These are phyloP conservation scores for Backusella morwellensis DNA, from an alignment of 192 early-diverging fungal species.

Conservation along the genomic window DNA sequence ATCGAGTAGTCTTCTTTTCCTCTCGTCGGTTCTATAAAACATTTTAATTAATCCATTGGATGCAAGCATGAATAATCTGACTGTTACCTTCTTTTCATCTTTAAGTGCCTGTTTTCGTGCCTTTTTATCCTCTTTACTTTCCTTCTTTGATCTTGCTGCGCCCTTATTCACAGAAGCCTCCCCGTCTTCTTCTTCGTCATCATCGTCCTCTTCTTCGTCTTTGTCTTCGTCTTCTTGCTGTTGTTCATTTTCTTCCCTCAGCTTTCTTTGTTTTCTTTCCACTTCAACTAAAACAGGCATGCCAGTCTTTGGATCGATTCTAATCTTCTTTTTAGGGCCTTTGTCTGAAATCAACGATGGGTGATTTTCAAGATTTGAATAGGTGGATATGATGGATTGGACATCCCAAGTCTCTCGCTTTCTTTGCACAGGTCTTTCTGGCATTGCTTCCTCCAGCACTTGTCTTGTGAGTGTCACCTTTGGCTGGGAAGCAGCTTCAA, in stretches of 20 bases:
- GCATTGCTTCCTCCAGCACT: slow-evolving; percentile 27
- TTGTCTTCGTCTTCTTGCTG: slow-evolving; percentile 16
- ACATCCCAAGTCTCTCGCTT: slow-evolving; percentile 84
- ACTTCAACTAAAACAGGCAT: slow-evolving; percentile 64
- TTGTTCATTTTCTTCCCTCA: slow-evolving; percentile 15
- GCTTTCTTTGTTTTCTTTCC: slow-evolving; percentile 38
- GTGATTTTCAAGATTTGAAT: slow-evolving; percentile 94
- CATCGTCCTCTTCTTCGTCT: background rate
- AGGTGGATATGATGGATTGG: slow-evolving; percentile 86
- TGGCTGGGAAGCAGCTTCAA: slow-evolving; percentile 22
- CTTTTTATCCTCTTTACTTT: slow-evolving; percentile 93
- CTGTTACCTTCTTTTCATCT: slow-evolving; percentile 66
- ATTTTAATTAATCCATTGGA: background rate
- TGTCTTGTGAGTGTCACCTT: slow-evolving; percentile 19
- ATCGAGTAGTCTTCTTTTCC: slow-evolving; percentile 79
- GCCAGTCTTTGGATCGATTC: slow-evolving; percentile 69
- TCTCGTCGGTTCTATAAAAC: slow-evolving; percentile 51
- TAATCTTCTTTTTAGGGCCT: slow-evolving; percentile 52
- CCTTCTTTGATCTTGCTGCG: slow-evolving; percentile 68
- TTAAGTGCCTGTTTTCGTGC: slow-evolving; percentile 86
- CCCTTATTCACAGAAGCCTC: slow-evolving; percentile 64
- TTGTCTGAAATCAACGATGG: slow-evolving; percentile 78
- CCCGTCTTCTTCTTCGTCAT: slow-evolving; percentile 28
- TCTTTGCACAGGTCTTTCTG: slow-evolving; percentile 47
- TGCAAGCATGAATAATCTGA: background rate